phyloP scores from a whole-genome alignment of 2,329 filamentous ascomycete genomes.

The Scytalidium lignicola region DNA sequence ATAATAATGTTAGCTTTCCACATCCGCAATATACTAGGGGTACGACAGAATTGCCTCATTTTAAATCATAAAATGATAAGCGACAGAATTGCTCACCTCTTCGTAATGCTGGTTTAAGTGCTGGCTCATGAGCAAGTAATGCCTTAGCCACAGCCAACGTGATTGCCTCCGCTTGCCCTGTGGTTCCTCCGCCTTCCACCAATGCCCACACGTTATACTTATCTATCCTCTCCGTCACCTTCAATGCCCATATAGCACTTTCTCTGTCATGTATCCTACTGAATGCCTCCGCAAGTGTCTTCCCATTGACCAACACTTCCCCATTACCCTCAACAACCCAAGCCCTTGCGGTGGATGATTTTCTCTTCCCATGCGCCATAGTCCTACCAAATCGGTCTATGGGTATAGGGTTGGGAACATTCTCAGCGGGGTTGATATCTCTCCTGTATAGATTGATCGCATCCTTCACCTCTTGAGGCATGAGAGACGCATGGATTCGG shows the following conservation, averaged over 20 bases:
- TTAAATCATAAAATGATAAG: slow-evolving; percentile 5
- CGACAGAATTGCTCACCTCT: slow-evolving; percentile 62
- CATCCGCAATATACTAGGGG: too few relatives aligned
- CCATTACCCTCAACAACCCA: slow-evolving; percentile 91
- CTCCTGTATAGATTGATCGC: slow-evolving; percentile 69
- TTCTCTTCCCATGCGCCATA: slow-evolving; percentile 77
- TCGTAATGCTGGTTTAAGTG: slow-evolving; percentile 79
- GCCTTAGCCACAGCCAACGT: slow-evolving; percentile 87
- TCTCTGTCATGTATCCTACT: slow-evolving; percentile 88
- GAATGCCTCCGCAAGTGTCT: slow-evolving; percentile 76
- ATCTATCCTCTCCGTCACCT: slow-evolving; percentile 75
- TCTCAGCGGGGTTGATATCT: slow-evolving; percentile 65
- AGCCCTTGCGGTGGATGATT: slow-evolving; percentile 78
- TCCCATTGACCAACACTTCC: slow-evolving; percentile 85
- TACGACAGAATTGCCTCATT: background rate
- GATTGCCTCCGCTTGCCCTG: slow-evolving; percentile 91
- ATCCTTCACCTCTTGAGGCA: slow-evolving; percentile 62
- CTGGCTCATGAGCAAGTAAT: slow-evolving; percentile 85
- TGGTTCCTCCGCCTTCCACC: slow-evolving; percentile 81
- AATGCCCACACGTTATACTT: slow-evolving; percentile 96
- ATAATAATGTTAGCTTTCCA: slow-evolving; percentile 25
- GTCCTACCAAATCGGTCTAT: slow-evolving; percentile 77
- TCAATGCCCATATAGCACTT: slow-evolving; percentile 87
- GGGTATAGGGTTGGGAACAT: slow-evolving; percentile 54
- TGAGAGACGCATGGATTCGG: slow-evolving; percentile 73